These are phyloP conservation scores for Polygonum maritimum DNA, from an alignment of 148 eudicot species.

Conservation along the genomic window DNA sequence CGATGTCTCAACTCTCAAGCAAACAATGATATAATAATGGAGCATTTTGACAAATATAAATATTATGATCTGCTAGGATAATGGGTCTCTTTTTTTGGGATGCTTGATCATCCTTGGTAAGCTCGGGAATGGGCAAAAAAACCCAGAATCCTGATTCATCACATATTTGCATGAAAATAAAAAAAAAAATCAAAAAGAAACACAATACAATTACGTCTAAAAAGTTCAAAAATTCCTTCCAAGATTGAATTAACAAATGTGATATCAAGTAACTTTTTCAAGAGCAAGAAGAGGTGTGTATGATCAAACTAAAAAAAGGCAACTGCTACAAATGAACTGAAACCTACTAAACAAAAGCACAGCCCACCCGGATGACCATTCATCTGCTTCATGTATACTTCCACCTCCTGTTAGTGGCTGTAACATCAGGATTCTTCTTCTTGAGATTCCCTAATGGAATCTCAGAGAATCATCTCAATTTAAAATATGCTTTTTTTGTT, in stretches of 20 bases:
- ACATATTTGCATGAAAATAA: background rate
- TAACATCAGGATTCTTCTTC: background rate
- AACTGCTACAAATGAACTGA: background rate
- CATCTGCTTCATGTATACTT: background rate
- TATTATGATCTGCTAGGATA: too few relatives aligned
- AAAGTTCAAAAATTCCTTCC: background rate
- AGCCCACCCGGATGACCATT: background rate
- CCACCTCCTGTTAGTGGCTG: background rate
- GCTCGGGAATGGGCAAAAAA: too few relatives aligned
- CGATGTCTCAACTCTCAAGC: too few relatives aligned
- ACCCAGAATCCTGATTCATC: background rate
- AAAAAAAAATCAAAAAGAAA: background rate
- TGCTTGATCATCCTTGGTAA: too few relatives aligned
- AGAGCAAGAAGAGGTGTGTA: background rate
- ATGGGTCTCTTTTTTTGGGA: too few relatives aligned
- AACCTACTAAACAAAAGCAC: conserved; percentile 3
- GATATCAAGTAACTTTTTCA: background rate
- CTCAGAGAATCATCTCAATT: conserved; percentile 6
- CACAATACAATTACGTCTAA: background rate
- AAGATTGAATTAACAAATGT: conserved; percentile 5
- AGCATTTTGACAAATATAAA: too few relatives aligned
- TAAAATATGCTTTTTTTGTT: background rate
- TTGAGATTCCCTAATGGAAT: background rate
- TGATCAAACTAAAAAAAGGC: conserved; percentile 1
- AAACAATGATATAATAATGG: too few relatives aligned